These are phyloP conservation scores for Hansenula anomala DNA, from an alignment of 1,139 yeast species.

Conservation along the genomic window DNA sequence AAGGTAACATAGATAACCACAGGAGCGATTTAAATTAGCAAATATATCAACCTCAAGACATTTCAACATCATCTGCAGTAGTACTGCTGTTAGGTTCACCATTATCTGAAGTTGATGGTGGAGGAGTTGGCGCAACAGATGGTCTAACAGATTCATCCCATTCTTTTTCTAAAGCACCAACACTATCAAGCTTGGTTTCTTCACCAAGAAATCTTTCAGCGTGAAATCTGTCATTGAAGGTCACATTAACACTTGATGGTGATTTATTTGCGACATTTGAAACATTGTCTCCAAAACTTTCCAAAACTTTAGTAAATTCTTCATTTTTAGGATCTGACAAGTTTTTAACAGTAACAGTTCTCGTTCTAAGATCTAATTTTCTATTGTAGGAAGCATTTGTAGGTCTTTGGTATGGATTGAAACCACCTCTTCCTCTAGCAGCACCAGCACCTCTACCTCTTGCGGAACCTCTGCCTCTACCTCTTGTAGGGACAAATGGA, in stretches of 20 bases:
- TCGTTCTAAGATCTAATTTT: constrained; percentile 19
- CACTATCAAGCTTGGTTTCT: constrained; percentile 23
- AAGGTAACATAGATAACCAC: too few species aligned
- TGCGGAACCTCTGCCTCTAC: constrained; percentile 22
- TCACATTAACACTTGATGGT: constrained; percentile 24
- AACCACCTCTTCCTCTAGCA: constrained; percentile 8
- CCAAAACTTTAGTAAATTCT: constrained; percentile 12
- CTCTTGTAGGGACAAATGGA: constrained; percentile 2
- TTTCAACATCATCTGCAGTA: constrained; percentile 19
- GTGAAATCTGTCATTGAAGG: constrained; percentile 32
- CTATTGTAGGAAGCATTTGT: constrained; percentile 4
- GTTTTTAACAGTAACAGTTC: constrained; percentile 13
- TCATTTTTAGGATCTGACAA: constrained; percentile 18
- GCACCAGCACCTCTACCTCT: constrained; percentile 19
- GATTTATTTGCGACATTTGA: constrained; percentile 10
- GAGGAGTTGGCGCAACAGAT: constrained; percentile 17
- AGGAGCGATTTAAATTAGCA: too few species aligned
- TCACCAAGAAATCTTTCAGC: constrained; percentile 35
- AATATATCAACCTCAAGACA: neutral
- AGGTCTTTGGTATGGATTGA: constrained; percentile 15
- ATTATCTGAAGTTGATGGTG: constrained; percentile 9
- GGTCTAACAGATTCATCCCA: constrained; percentile 26
- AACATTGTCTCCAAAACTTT: constrained; percentile 17
- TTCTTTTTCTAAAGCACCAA: constrained; percentile 25
- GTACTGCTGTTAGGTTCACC: constrained; percentile 15